phyloP scores from a whole-genome alignment of 768 basidiomycete species.

The Hygrophorus pudorinus region DNA sequence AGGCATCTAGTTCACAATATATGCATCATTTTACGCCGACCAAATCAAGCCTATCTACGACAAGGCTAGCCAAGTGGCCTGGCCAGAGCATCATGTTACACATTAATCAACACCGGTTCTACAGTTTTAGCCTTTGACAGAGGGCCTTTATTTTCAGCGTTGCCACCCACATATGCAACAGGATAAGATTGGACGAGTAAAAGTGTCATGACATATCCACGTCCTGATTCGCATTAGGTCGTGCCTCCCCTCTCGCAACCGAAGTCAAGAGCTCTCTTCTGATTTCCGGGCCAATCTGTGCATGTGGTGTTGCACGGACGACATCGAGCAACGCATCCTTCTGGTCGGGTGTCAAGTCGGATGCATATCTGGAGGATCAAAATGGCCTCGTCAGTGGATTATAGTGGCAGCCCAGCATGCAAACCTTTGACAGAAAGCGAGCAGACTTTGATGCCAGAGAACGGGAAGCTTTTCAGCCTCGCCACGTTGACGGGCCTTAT shows the following conservation, averaged over 20 bases:
- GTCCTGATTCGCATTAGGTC: conserved; percentile 55
- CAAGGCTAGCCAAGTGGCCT: too few species aligned
- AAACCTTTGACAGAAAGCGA: conserved; percentile 90
- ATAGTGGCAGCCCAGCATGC: conserved; percentile 9
- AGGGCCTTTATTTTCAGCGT: too few species aligned
- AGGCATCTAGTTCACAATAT: background rate
- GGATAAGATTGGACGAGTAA: too few species aligned
- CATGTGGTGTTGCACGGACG: conserved; percentile 74
- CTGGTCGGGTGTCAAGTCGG: conserved; percentile 92
- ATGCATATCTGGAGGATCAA: conserved; percentile 61
- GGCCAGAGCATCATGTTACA: too few species aligned
- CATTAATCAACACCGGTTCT: too few species aligned
- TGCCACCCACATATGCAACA: background rate
- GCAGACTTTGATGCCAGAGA: conserved; percentile 93
- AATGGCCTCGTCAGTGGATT: conserved; percentile 1
- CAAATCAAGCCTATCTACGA: too few species aligned
- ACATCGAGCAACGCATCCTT: conserved; percentile 97
- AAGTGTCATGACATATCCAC: conserved; percentile 45
- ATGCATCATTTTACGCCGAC: too few species aligned
- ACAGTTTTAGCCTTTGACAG: too few species aligned
- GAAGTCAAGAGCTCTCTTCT: conserved; percentile 84
- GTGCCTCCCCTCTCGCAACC: conserved; percentile 75
- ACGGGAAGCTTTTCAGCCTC: conserved; percentile 85
- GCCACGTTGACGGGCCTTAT: conserved; percentile 60
- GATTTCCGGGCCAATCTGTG: conserved; percentile 83